These are phyloP conservation scores for Thelephora aurantiotincta DNA, from an alignment of 768 basidiomycete genomes.

Conservation along the genomic window DNA sequence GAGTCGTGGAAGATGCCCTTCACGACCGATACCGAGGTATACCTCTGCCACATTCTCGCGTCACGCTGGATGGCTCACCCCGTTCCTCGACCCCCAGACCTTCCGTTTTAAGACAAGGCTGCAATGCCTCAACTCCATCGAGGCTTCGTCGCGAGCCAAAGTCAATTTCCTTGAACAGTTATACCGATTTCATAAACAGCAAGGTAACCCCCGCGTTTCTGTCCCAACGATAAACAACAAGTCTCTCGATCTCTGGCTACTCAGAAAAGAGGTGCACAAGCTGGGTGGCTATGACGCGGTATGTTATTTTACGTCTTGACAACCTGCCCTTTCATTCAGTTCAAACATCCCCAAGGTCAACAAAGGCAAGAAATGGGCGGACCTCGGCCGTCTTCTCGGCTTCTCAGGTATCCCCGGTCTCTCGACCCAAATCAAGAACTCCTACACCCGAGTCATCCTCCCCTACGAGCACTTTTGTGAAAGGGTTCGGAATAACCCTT, in stretches of 20 bases:
- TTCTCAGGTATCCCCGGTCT: conserved; percentile 74
- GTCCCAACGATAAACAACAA: conserved; percentile 91
- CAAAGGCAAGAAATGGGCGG: conserved; percentile 75
- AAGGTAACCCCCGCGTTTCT: conserved; percentile 80
- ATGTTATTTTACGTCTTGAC: conserved; percentile 16
- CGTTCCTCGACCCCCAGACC: conserved; percentile 28
- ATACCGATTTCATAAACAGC: conserved; percentile 92
- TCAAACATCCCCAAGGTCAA: conserved; percentile 44
- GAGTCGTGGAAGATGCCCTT: conserved; percentile 93
- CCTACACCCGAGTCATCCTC: conserved; percentile 81
- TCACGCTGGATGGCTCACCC: conserved; percentile 1
- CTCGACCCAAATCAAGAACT: conserved; percentile 78
- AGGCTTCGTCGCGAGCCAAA: conserved; percentile 93
- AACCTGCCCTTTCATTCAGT: neutral
- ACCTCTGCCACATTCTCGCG: conserved; percentile 20
- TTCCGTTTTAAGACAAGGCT: conserved; percentile 95
- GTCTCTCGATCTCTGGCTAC: conserved; percentile 83
- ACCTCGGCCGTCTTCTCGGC: conserved; percentile 70
- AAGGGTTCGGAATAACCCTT: conserved; percentile 53
- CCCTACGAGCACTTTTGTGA: conserved; percentile 92
- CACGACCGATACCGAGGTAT: conserved; percentile 84
- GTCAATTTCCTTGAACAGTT: conserved; percentile 95
- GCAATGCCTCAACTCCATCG: conserved; percentile 90
- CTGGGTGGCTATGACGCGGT: conserved; percentile 83
- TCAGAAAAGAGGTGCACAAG: conserved; percentile 84